phyloP scores from a whole-genome alignment of 140 eudicot species.

The Stevia rebaudiana region DNA sequence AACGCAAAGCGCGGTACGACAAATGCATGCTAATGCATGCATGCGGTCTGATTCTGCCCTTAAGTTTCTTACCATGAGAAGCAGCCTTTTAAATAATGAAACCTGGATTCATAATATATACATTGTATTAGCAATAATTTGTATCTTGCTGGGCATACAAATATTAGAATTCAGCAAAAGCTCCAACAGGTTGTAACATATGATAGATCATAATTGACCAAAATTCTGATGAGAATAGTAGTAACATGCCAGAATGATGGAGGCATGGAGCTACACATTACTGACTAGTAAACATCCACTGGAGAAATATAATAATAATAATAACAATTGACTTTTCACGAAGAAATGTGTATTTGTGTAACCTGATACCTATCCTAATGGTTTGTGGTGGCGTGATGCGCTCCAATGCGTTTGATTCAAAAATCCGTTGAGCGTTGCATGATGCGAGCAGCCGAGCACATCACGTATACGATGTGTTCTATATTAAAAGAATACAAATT shows the following conservation, averaged over 20 bases:
- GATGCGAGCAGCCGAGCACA: no score
- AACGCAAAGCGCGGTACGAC: constrained; percentile 93
- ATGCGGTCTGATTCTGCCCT: constrained; percentile 95
- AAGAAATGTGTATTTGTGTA: not conserved
- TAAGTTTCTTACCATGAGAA: constrained; percentile 92
- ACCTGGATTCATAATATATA: constrained; percentile 41
- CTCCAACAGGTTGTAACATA: not conserved
- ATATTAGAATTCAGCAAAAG: constrained; percentile 8
- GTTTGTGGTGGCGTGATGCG: no score
- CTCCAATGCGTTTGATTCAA: no score
- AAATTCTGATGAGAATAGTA: not conserved
- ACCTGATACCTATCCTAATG: not conserved
- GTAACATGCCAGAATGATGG: not conserved
- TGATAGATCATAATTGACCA: not conserved
- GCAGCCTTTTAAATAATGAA: constrained; percentile 77
- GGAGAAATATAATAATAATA: not conserved
- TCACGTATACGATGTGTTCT: no score
- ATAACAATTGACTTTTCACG: constrained; percentile 13
- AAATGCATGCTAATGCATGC: constrained; percentile 97
- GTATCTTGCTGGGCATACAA: not conserved
- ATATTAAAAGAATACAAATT: no score
- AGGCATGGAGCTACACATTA: not conserved
- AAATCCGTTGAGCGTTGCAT: no score
- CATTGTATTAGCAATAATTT: constrained; percentile 12
- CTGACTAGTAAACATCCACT: constrained; percentile 6